These are phyloP conservation scores for Thinopyrum obtusiflorum DNA, from an alignment of 202 grass and related monocot genomes.

Conservation along the genomic window DNA sequence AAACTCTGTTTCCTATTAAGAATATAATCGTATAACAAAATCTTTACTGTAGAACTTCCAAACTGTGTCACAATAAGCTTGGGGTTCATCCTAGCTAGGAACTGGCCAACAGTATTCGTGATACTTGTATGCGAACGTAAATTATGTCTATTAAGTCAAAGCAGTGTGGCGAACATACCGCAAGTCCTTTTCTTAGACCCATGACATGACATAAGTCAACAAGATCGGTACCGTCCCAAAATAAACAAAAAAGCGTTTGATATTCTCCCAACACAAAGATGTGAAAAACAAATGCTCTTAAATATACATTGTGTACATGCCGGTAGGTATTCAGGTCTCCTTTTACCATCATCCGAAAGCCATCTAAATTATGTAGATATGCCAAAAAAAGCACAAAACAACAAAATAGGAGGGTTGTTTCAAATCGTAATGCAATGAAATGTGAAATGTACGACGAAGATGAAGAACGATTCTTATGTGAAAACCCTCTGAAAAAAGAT, in stretches of 20 bases:
- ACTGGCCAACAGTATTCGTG: not conserved
- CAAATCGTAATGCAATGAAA: not conserved
- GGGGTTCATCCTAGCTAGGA: not conserved
- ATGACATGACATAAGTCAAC: not conserved
- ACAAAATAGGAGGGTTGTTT: not conserved
- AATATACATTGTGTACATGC: not conserved
- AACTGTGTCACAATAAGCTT: too few species aligned
- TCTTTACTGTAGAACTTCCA: too few species aligned
- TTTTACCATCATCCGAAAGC: not conserved
- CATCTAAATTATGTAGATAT: not conserved
- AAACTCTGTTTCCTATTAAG: not conserved
- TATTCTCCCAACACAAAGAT: not conserved
- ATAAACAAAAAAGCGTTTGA: not conserved
- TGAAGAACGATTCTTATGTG: not conserved
- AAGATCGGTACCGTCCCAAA: not conserved
- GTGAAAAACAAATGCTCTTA: not conserved
- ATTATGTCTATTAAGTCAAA: too few species aligned
- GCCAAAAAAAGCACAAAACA: not conserved
- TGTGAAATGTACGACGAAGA: not conserved
- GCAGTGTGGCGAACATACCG: not conserved
- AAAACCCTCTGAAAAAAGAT: not conserved
- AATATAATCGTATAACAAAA: not conserved
- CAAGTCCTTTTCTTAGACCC: not conserved
- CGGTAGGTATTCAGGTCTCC: not conserved
- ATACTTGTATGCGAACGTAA: not conserved